Percentiles rank a stretch among this genome's conserved stretches.
phyloP scores from a whole-genome alignment of 352 stramenopile species.

The Thalassiosira hispida region DNA sequence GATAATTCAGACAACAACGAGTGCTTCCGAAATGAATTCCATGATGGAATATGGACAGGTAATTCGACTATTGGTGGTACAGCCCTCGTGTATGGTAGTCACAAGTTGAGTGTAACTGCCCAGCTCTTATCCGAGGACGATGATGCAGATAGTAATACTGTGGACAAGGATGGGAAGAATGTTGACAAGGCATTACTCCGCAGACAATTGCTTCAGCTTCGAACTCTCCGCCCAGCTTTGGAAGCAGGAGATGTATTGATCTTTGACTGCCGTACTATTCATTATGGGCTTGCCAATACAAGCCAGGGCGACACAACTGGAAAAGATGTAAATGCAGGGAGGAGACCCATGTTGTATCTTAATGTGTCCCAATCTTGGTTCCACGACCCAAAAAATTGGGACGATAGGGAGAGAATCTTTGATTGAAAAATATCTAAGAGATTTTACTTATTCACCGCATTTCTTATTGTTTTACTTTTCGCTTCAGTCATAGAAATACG shows the following conservation, averaged over 20 bases:
- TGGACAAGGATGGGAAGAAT: slow-evolving; percentile 41
- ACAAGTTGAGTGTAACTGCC: slow-evolving; percentile 68
- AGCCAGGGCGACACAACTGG: slow-evolving; percentile 33
- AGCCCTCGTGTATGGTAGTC: slow-evolving; percentile 78
- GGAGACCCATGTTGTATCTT: slow-evolving; percentile 70
- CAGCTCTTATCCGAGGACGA: slow-evolving; percentile 45
- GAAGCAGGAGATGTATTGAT: slow-evolving; percentile 74
- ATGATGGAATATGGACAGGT: slow-evolving; percentile 52
- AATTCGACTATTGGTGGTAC: slow-evolving; percentile 73
- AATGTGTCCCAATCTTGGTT: slow-evolving; percentile 79
- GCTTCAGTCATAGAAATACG: too few species aligned
- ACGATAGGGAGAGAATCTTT: slow-evolving; percentile 72
- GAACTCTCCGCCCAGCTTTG: slow-evolving; percentile 69
- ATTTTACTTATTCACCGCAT: not conserved
- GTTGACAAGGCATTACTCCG: slow-evolving; percentile 56
- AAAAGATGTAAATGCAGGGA: slow-evolving; percentile 32
- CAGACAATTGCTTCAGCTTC: slow-evolving; percentile 63
- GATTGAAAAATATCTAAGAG: not conserved
- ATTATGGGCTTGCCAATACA: slow-evolving; percentile 82
- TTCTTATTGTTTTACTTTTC: slow-evolving; percentile 8
- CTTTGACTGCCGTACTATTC: slow-evolving; percentile 82
- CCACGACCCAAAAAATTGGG: slow-evolving; percentile 83
- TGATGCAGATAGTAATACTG: slow-evolving; percentile 11
- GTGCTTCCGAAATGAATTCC: slow-evolving; percentile 48
- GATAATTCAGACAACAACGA: not conserved